A percentile compares a stretch with the other conserved stretches of the same genome.
Evolutionary conservation across 192 early-diverging fungal species (phyloP).

Genomic region (Podila minutissima): DNA sequence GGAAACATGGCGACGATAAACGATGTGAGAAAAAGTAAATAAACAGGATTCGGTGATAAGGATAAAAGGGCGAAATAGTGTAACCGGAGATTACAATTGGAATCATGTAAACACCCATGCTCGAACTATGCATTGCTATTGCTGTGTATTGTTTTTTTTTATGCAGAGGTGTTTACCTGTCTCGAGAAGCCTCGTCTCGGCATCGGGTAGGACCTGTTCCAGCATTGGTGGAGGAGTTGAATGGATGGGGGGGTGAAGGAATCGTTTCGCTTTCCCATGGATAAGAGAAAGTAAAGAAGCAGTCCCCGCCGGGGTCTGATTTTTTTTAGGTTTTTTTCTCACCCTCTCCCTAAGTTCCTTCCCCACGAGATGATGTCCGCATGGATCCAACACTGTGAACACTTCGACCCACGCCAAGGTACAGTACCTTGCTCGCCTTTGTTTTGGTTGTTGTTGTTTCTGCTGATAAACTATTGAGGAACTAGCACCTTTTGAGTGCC

Average conservation of each 20-base stretch:
- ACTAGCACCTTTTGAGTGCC: not conserved
- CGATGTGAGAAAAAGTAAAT: too few species aligned
- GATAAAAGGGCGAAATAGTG: not conserved
- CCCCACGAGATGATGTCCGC: too few species aligned
- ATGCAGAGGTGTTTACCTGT: slow-evolving; percentile 16
- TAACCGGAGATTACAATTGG: too few species aligned
- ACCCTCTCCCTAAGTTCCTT: too few species aligned
- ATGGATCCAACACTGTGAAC: not conserved
- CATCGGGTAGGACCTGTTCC: slow-evolving; percentile 55
- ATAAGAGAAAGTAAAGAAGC: not conserved
- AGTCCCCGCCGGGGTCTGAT: too few species aligned
- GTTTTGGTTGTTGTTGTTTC: slow-evolving; percentile 1
- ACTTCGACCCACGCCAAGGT: not conserved
- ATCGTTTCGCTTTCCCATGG: not conserved
- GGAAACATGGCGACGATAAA: too few species aligned
- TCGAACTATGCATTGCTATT: not conserved
- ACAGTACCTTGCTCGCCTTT: not conserved
- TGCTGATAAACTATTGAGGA: not conserved
- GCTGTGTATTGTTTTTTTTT: not conserved
- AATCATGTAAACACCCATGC: too few species aligned
- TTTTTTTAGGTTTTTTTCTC: too few species aligned
- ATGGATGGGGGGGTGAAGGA: not conserved
- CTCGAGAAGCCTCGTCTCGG: slow-evolving; percentile 50
- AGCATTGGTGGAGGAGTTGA: slow-evolving; percentile 15
- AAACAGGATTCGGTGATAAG: too few species aligned